Evolutionary conservation across 2,329 filamentous ascomycete species (phyloP).

Genomic region (Bimuria novae-zelandiae): DNA sequence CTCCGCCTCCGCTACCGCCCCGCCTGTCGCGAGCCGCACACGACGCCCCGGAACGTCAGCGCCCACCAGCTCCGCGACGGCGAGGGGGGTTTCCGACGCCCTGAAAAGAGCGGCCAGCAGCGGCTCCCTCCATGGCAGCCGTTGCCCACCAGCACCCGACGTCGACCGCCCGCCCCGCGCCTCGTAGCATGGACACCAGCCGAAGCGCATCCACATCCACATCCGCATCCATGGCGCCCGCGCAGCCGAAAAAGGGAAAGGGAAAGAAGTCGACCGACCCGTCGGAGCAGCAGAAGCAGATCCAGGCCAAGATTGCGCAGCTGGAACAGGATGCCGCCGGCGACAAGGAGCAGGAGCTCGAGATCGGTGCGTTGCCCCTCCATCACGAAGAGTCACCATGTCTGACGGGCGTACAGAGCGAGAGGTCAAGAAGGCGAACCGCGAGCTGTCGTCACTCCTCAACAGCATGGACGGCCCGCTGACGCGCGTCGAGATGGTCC

Average conservation of each 20-base stretch:
- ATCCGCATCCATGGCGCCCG: constrained; percentile 50
- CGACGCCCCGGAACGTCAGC: constrained; percentile 35
- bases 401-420: constrained; percentile 66
- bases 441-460: constrained; percentile 85
- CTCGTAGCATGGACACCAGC: constrained; percentile 49
- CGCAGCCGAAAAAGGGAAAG: constrained; percentile 74
- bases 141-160: constrained; percentile 43
- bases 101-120: constrained; percentile 4
- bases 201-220: constrained; percentile 46
- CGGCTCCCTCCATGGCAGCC: constrained; percentile 37
- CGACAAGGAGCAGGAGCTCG: constrained; percentile 92
- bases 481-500: constrained; percentile 87
- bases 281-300: constrained; percentile 86
- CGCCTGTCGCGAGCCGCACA: constrained; percentile 9
- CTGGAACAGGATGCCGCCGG: constrained; percentile 90
- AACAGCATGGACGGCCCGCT: constrained; percentile 87
- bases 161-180: constrained; percentile 40
- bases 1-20: background rate
- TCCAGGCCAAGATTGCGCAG: constrained; percentile 93
- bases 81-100: no score
- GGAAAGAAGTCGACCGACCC: constrained; percentile 83
- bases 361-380: constrained; percentile 71
- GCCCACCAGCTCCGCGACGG: constrained; percentile 20
- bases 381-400: no score
- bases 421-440: constrained; percentile 90